Evolutionary conservation across 176 grass and related monocot species (phyloP), one percentile per base, ranked within the genome.

Genomic region (Thalia dealbata): DNA sequence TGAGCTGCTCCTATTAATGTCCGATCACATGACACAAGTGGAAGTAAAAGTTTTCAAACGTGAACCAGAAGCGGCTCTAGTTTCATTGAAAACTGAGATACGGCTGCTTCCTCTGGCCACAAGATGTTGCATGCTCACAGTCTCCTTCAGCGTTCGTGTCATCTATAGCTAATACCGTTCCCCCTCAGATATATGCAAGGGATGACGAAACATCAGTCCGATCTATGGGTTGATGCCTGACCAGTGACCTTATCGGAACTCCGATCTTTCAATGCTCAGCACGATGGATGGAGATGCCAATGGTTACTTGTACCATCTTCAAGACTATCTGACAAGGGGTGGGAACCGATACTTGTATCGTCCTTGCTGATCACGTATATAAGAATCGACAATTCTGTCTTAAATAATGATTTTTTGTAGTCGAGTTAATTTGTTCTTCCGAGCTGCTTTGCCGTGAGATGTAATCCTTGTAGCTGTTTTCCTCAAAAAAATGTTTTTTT

Each of bases 161-260:
- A 74, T 82, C 78, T 42, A 75, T 71, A 68, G 71, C 88, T 12
- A 67, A 66, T 14, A 74, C n/a, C n/a, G n/a, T 81, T 70, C 62
- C 82, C 19, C 78, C 86, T 75, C 83, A 73, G 27, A 13, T 79
- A 76, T 61, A 73, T 67, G 75, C 48, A 67, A 86, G 84, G 76
- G 70, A 75, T 1, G 75, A 86, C 63, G 81, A 78, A 55, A 69
- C 68, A 13, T 78, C 77, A 59, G 32, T 35, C 52, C 81, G 80
- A 61, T 83, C 81, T 50, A 95, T 65, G 50, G 81, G 42, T 81
- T 80, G 67, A 27, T 66, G 9, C 74, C 79, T 16, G 85, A 91
- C 73, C 78, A 83, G 68, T 86, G 82, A 71, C 79, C 85, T 66
- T 86, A 90, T 61, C 77, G 80, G 50, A 22, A 73, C 10, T 38